A percentile compares a stretch with the other conserved stretches of the same genome.
phyloP scores from a whole-genome alignment of 2,329 filamentous ascomycete species.

The Alternaria triticina region DNA sequence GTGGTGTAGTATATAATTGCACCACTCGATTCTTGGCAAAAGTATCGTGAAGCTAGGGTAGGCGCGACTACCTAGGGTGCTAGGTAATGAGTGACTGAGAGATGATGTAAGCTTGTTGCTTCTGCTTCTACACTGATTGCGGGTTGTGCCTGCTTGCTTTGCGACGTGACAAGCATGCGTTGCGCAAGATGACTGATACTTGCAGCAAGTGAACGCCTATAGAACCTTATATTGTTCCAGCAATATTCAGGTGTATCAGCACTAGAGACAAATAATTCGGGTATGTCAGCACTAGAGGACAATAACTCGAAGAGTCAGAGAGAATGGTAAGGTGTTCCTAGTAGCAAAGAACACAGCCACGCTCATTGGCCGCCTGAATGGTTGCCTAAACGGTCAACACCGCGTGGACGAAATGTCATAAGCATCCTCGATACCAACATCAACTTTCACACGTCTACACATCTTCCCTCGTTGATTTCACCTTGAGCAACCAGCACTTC shows the following conservation, averaged over 20 bases:
- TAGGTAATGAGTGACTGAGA: neutral
- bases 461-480: neutral
- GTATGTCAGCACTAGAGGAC: neutral
- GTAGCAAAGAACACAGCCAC: neutral
- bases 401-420: neutral
- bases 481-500: neutral
- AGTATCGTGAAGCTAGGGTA: neutral
- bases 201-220: neutral
- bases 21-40: rapidly evolving
- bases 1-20: neutral
- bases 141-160: neutral
- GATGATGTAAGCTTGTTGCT: neutral
- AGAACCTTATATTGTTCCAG: rapidly evolving
- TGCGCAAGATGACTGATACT: neutral
- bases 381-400: neutral
- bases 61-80: neutral
- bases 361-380: neutral
- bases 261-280: neutral
- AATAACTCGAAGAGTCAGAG: neutral
- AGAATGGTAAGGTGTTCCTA: rapidly evolving
- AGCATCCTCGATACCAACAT: neutral
- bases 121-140: neutral
- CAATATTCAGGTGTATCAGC: neutral
- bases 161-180: neutral
- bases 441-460: neutral